Evolutionary conservation across 2,329 filamentous ascomycete genomes (phyloP), one percentile per base, ranked within the genome.

Genomic region (Cytospora piceae): DNA sequence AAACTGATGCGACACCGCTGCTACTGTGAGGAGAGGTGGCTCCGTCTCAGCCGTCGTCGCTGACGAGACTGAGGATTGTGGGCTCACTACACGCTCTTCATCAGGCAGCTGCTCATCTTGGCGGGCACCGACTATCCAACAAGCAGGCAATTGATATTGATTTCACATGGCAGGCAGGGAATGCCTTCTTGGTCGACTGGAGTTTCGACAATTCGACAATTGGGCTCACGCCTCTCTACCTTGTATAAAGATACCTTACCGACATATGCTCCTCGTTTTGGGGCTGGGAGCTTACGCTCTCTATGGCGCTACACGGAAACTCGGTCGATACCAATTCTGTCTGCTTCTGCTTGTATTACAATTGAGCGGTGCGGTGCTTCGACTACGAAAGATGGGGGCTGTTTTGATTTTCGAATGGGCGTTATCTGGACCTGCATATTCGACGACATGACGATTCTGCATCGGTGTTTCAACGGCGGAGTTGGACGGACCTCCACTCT

Each of bases 391-490:
- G 77, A 78, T 77, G 77, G 69, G 71, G 72, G 72, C 74, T 77
- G 76, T 75, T 75, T 73, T 77, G 77, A 71, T 73, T 77, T 76
- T 81, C 79, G 78, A 78, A 81, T 76, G 74, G 78, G 78, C 76
- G 77, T 80, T 55, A 69, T 72, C 71, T 57, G 66, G 66, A 67
- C 61, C 66, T 65, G 63, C 66, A 65, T 67, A 56, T 58, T 67
- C 66, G 57, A 65, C 63, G 66, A 67, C 46, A 71, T 68, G 66
- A 67, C 63, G 63, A 68, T 66, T 67, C 61, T 82, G 81, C 82
- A 83, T 83, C 75, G 79, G 80, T 81, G 80, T 80, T 76, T 74
- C 39, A 71, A 77, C 74, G 76, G 76, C 78, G 80, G 79, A 80
- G 79, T 81, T 75, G 73, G 72, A 74, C 68, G 69, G 71, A 68